Percentiles rank a stretch among this genome's conserved stretches.
phyloP scores from a whole-genome alignment of 495 filamentous ascomycete genomes.

The Penicillium malachiteum region DNA sequence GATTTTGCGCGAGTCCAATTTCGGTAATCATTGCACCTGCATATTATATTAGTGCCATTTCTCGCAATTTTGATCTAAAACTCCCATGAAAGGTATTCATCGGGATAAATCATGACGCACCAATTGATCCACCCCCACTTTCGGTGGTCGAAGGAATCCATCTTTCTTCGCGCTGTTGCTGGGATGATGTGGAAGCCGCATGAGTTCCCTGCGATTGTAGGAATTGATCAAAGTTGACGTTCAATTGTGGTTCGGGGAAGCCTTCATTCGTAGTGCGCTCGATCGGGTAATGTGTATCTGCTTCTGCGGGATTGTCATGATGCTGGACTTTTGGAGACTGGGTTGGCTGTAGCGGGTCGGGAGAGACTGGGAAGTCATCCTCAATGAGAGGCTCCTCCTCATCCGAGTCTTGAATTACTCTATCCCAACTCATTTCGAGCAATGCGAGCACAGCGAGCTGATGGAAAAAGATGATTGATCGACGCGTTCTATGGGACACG shows the following conservation, averaged over 20 bases:
- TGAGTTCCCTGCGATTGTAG: slow-evolving; percentile 33
- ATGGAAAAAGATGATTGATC: slow-evolving; percentile 16
- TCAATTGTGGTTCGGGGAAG: slow-evolving; percentile 17
- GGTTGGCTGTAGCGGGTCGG: slow-evolving; percentile 15
- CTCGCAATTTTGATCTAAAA: background rate
- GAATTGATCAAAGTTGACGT: slow-evolving; percentile 42
- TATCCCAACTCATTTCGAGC: slow-evolving; percentile 32
- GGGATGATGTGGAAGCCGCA: slow-evolving; percentile 26
- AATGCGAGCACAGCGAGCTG: slow-evolving; percentile 1
- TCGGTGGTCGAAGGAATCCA: slow-evolving; percentile 35
- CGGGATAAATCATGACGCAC: slow-evolving; percentile 20
- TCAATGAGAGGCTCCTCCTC: slow-evolving; percentile 44
- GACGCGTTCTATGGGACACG: slow-evolving; percentile 28
- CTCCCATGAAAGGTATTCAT: background rate
- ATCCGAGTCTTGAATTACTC: slow-evolving; percentile 53
- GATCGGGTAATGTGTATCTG: slow-evolving; percentile 10
- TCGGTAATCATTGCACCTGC: slow-evolving; percentile 41
- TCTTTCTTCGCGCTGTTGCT: slow-evolving; percentile 39
- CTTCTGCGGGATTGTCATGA: slow-evolving; percentile 13
- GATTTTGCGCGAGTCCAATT: slow-evolving; percentile 37
- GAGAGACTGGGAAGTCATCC: slow-evolving; percentile 24
- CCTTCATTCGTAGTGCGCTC: slow-evolving; percentile 10
- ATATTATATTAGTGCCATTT: background rate
- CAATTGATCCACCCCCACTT: slow-evolving; percentile 33
- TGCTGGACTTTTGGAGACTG: slow-evolving; percentile 17